Percentiles rank a stretch among this genome's conserved stretches.
Conservation (phyloP, 1,284 basidiomycete genomes). For the Trichosporon asahii region DNA sequence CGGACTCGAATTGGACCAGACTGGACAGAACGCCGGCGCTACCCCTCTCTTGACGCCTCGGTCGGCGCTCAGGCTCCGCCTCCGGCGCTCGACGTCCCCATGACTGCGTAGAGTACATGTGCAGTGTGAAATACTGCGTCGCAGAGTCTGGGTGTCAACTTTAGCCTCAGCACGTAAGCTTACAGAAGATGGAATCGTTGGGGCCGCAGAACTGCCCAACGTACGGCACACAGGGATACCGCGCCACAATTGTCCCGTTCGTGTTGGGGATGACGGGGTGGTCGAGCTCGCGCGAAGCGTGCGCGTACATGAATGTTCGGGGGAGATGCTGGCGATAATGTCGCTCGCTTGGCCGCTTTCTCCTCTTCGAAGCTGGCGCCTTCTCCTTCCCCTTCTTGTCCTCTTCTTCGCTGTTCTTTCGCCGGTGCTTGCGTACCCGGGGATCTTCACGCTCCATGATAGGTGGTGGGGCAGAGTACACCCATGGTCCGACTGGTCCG, state of each 20-base stretch:
- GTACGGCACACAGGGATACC: slow-evolving; percentile 75
- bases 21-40: not conserved
- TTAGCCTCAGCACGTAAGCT: slow-evolving; percentile 4
- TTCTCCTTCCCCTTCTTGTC: not conserved
- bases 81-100: not conserved
- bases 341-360: slow-evolving; percentile 11
- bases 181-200: slow-evolving; percentile 41
- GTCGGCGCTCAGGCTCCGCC: slow-evolving; percentile 9
- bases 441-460: not conserved
- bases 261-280: slow-evolving; percentile 80
- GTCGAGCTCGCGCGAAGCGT: slow-evolving; percentile 1
- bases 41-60: slow-evolving; percentile 13
- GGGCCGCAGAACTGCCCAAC: slow-evolving; percentile 79
- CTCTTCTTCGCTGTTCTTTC: not conserved
- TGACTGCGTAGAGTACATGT: slow-evolving; percentile 73
- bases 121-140: slow-evolving; percentile 72
- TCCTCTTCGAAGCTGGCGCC: not conserved
- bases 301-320: not conserved
- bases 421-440: not conserved
- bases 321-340: not conserved
- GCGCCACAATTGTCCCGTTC: slow-evolving; percentile 79
- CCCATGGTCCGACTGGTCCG: slow-evolving; percentile 60
- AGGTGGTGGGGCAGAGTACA: not conserved
- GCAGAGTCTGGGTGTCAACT: slow-evolving; percentile 49
- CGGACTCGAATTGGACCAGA: slow-evolving; percentile 24